These are phyloP conservation scores for Hagleromyces aurorensis DNA, from an alignment of 805 yeast genomes.

Conservation along the genomic window DNA sequence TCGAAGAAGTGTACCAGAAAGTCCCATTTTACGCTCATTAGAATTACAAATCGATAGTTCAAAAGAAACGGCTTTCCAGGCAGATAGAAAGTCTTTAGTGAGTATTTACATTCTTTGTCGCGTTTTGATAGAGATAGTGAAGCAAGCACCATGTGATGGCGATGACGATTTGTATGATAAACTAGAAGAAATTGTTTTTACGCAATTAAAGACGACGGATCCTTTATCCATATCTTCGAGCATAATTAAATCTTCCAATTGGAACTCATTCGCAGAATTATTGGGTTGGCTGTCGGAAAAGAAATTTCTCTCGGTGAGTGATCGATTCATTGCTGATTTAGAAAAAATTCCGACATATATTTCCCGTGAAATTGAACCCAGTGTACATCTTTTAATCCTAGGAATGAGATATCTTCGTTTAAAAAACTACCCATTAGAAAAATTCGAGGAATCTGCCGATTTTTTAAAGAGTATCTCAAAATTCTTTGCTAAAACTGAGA, in stretches of 20 bases:
- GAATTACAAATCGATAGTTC: conserved; percentile 36
- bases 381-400: conserved; percentile 65
- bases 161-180: conserved; percentile 77
- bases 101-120: conserved; percentile 85
- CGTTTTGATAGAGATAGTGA: conserved; percentile 85
- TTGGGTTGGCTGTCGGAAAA: conserved; percentile 86
- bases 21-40: conserved; percentile 45
- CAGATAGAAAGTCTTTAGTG: conserved; percentile 79
- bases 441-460: conserved; percentile 88
- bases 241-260: conserved; percentile 78
- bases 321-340: conserved; percentile 84
- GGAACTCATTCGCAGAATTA: conserved; percentile 85
- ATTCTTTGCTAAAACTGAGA: conserved; percentile 61
- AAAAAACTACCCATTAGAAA: conserved; percentile 78
- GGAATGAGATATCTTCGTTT: conserved; percentile 86
- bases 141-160: conserved; percentile 68
- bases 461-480: conserved; percentile 80
- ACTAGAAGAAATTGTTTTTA: conserved; percentile 87
- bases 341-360: conserved; percentile 64
- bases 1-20: conserved; percentile 34
- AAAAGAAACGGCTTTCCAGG: conserved; percentile 65
- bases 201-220: conserved; percentile 81
- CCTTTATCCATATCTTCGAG: conserved; percentile 61
- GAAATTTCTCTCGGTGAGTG: conserved; percentile 81
- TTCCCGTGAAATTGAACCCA: conserved; percentile 47